Evolutionary conservation across 2,329 filamentous ascomycete species (phyloP).

Genomic region (Xylaria multiplex): DNA sequence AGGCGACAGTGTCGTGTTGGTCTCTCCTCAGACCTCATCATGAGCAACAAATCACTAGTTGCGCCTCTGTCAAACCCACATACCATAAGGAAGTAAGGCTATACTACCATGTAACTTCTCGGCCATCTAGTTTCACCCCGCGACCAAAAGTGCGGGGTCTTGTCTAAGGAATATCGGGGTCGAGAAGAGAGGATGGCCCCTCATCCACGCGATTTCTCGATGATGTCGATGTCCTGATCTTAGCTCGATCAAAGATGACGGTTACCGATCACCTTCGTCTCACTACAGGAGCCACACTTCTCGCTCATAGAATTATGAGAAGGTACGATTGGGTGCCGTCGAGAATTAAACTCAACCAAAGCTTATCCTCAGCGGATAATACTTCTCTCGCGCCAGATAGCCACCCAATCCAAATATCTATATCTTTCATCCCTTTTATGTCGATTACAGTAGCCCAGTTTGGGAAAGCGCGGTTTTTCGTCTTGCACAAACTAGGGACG

Average conservation of each 20-base stretch:
- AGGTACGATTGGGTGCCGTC: constrained; percentile 2
- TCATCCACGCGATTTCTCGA: background rate
- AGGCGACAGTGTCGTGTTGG: constrained; percentile 38
- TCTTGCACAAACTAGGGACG: too few relatives aligned
- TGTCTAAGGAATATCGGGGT: background rate
- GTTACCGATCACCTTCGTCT: background rate
- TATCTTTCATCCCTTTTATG: too few relatives aligned
- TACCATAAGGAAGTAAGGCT: background rate
- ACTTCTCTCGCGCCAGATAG: background rate
- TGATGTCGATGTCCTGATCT: background rate
- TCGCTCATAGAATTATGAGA: background rate
- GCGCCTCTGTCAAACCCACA: background rate
- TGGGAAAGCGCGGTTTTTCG: too few relatives aligned
- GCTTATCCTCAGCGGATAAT: background rate
- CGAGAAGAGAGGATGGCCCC: background rate
- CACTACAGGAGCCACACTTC: background rate
- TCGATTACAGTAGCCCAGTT: too few relatives aligned
- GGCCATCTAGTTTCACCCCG: background rate
- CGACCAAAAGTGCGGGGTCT: background rate
- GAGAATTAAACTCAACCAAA: background rate
- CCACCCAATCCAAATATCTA: constrained; percentile 4
- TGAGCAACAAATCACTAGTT: constrained; percentile 18
- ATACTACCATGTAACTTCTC: background rate
- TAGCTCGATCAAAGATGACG: background rate
- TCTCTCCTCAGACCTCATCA: constrained; percentile 37